A percentile compares a stretch with the other conserved stretches of the same genome.
phyloP scores from a whole-genome alignment of 257 asterid species.

The Primulina tabacum region DNA sequence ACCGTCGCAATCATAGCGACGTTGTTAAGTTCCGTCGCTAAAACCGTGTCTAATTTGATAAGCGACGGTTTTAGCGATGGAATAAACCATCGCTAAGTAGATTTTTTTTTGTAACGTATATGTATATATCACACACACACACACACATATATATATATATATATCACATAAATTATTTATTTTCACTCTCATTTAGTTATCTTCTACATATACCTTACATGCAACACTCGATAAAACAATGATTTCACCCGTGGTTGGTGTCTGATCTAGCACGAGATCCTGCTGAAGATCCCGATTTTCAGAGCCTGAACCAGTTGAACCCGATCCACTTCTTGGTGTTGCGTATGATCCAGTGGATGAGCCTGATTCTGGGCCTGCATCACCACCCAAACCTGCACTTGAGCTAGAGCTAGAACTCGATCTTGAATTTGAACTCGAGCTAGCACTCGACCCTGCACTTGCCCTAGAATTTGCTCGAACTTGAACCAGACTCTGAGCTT shows the following conservation, averaged over 20 bases:
- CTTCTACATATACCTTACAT: background rate
- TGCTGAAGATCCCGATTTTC: conserved; percentile 33
- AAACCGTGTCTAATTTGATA: no score
- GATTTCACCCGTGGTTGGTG: conserved; percentile 9
- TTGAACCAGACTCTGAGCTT: conserved; percentile 45
- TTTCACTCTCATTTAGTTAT: no score
- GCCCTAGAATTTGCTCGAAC: conserved; percentile 34
- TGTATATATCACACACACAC: no score
- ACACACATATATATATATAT: no score
- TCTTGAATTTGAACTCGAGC: no score
- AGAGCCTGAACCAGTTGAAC: conserved; percentile 38
- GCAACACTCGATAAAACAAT: background rate
- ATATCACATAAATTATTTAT: no score
- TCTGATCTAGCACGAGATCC: conserved; percentile 37
- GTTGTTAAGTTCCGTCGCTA: no score
- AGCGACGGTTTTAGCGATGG: no score
- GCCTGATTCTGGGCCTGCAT: conserved; percentile 57
- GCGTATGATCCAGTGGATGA: conserved; percentile 66
- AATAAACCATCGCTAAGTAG: no score
- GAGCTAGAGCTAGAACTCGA: conserved; percentile 22
- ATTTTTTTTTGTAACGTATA: no score
- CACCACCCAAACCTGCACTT: conserved; percentile 36
- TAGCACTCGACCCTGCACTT: conserved; percentile 1
- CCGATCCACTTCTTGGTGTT: conserved; percentile 65
- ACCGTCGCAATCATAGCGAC: no score